Conservation (phyloP, 164 flowering plant genomes). For the Protea cynaroides region DNA sequence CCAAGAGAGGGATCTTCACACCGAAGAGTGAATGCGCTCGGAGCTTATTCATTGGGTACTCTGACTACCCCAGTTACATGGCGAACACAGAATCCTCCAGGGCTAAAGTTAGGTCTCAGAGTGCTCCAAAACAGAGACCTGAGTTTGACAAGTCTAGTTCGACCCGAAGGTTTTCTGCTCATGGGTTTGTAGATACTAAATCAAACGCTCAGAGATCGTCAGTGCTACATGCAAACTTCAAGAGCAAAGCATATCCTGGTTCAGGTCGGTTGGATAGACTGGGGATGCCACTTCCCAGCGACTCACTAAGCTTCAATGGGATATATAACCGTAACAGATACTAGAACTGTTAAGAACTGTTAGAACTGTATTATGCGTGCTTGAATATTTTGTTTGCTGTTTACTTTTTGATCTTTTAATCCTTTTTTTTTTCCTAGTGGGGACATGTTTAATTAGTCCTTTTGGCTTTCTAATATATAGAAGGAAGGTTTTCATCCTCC, state of each 20-base stretch:
- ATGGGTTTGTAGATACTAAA: conserved; percentile 39
- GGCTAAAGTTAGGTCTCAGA: conserved; percentile 74
- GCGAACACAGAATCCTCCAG: conserved; percentile 70
- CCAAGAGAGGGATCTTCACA: conserved; percentile 41
- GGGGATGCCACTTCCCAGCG: conserved; percentile 55
- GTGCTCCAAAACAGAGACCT: conserved; percentile 76
- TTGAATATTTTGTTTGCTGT: background rate
- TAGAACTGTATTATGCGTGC: background rate
- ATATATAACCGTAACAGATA: conserved; percentile 17
- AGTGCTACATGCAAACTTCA: conserved; percentile 41
- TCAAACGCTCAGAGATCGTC: conserved; percentile 30
- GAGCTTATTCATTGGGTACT: conserved; percentile 38
- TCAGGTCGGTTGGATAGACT: conserved; percentile 77
- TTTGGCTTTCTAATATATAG: too few species aligned
- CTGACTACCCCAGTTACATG: conserved; percentile 74
- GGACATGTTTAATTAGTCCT: too few species aligned
- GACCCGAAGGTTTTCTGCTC: conserved; percentile 25
- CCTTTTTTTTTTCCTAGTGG: too few species aligned
- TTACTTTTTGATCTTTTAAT: background rate
- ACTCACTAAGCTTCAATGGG: conserved; percentile 18
- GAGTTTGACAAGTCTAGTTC: conserved; percentile 45
- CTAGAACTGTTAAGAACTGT: conserved; percentile 10
- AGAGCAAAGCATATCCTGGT: conserved; percentile 67
- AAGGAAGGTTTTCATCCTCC: too few species aligned
- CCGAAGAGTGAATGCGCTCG: conserved; percentile 55